Evolutionary conservation across 305 asterid species (phyloP).

Genomic region (Withania somnifera): DNA sequence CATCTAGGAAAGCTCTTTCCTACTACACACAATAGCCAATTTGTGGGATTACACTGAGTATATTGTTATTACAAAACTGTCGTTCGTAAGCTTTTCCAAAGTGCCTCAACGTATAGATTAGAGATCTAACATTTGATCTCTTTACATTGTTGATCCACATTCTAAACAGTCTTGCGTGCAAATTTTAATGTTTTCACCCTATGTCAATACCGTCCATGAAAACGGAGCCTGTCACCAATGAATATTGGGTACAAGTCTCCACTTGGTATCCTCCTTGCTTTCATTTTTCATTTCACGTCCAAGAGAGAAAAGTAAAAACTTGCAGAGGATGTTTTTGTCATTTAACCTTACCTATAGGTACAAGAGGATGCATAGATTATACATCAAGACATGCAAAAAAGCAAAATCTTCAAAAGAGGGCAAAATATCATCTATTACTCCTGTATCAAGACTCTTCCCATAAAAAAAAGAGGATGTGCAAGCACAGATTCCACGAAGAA

Average conservation of each 20-base stretch:
- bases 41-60: not conserved
- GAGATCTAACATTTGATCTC: not conserved
- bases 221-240: not conserved
- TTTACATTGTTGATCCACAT: not conserved
- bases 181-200: not conserved
- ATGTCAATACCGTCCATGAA: not conserved
- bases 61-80: not conserved
- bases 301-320: not conserved
- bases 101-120: not conserved
- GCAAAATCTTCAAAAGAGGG: not conserved
- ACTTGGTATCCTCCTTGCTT: not conserved
- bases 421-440: not conserved
- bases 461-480: not conserved
- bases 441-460: not conserved
- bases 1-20: not conserved
- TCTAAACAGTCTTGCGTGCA: not conserved
- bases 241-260: not conserved
- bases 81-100: not conserved
- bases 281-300: not conserved
- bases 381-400: not conserved
- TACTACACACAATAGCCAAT: not conserved
- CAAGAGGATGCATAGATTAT: not conserved
- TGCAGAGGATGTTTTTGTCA: not conserved
- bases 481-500: not conserved
- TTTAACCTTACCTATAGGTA: not conserved